Evolutionary conservation across 2,329 filamentous ascomycete genomes (phyloP).

Genomic region (Aureobasidium sp.): DNA sequence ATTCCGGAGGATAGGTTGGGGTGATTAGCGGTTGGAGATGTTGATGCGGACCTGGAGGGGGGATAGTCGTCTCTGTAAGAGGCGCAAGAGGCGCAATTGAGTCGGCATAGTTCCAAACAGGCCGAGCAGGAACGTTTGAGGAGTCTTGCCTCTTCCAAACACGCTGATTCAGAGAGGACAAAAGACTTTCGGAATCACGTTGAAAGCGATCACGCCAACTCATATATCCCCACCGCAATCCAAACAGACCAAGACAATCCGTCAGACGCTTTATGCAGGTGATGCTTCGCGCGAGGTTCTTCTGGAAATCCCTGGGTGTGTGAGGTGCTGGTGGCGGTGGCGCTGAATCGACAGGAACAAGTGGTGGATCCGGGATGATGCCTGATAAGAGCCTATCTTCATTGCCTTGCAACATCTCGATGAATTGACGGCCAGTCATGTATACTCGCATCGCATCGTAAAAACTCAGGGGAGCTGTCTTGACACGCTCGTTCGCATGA

Average conservation of each 20-base stretch:
- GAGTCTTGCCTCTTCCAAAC: slow-evolving; percentile 21
- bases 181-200: slow-evolving; percentile 33
- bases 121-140: not conserved
- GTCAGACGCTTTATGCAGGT: slow-evolving; percentile 40
- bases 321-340: slow-evolving; percentile 26
- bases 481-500: slow-evolving; percentile 51
- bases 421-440: slow-evolving; percentile 53
- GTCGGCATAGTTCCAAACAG: not conserved
- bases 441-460: slow-evolving; percentile 81
- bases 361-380: slow-evolving; percentile 31
- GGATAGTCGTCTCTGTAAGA: not conserved
- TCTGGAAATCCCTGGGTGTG: slow-evolving; percentile 20
- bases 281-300: slow-evolving; percentile 34
- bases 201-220: slow-evolving; percentile 43
- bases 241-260: slow-evolving; percentile 37
- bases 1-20: slow-evolving; percentile 9
- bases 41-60: not conserved
- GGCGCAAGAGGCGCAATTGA: not conserved
- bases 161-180: slow-evolving; percentile 34
- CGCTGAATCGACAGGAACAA: slow-evolving; percentile 29
- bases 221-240: slow-evolving; percentile 40
- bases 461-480: slow-evolving; percentile 68
- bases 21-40: slow-evolving; percentile 4
- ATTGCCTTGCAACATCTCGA: slow-evolving; percentile 48
- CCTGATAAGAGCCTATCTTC: slow-evolving; percentile 37